Evolutionary conservation across 2,329 filamentous ascomycete genomes (phyloP), one percentile per base, ranked within the genome.

Genomic region (Fusarium hainanense): DNA sequence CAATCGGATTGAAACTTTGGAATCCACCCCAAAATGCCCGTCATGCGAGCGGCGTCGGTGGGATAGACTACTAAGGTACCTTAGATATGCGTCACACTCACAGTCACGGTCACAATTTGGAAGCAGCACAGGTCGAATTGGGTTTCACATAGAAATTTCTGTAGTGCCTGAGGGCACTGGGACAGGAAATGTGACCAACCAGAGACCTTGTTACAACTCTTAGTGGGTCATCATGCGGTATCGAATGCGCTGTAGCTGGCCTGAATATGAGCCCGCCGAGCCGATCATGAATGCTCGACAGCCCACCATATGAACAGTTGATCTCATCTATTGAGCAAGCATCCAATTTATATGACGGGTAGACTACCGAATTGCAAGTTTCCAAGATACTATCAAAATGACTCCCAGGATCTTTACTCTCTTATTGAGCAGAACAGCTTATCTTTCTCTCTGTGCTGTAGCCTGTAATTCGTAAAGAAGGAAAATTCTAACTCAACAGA

Each of bases 11-110:
- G 25, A 54, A 55, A 32, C 47, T 66, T 54, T 32, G 13, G 58
- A 72, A 68, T 68, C 66, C 68, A 73, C 72, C 23, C 50, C 21
- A 42, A 47, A 68, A 63, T 54, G 21, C 25, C 32, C 43, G 56
- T 66, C 63, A 74, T 74, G 66, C 68, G 65, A 63, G 51, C 67
- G 52, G 56, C 69, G 52, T 46, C 58, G 52, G 55, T 55, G 52
- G 48, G 50, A 62, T 21, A 30, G 18, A 41, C 51, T 54, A 27
- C 18, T 28, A n/a, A 11, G 30, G 30, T 32, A 32, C 21, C 8
- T 18, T 32, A 13, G 18, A 32, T 58, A 66, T 58, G 65, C 69
- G 68, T 72, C 69, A 71, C 68, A 61, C 20, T 49, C 65, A 9
- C 14, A 32, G 10, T 32, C 13, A 30, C 28, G 13, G 28, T 37